A percentile compares a stretch with the other conserved stretches of the same genome.
Evolutionary conservation across 2,329 filamentous ascomycete species (phyloP).

Genomic region (Cercospora canescens): DNA sequence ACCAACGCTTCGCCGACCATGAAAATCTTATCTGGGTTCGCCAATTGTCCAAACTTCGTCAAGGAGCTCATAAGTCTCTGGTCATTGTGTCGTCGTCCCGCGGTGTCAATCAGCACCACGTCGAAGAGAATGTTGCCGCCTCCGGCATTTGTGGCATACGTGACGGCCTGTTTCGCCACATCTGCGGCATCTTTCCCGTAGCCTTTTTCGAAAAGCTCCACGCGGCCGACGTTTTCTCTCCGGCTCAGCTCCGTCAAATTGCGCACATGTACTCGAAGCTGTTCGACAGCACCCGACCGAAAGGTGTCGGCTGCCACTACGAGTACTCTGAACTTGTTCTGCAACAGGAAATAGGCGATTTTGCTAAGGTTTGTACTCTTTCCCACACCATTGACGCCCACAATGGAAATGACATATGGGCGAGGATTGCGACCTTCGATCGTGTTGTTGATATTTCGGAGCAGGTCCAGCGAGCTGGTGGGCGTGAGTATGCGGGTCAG

Average conservation of each 20-base stretch:
- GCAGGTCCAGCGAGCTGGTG: constrained; percentile 88
- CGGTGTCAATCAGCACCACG: constrained; percentile 95
- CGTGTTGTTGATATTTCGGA: constrained; percentile 84
- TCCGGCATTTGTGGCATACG: constrained; percentile 66
- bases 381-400: constrained; percentile 96
- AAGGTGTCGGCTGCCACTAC: constrained; percentile 96
- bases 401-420: constrained; percentile 96
- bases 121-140: constrained; percentile 59
- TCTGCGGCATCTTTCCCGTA: constrained; percentile 97
- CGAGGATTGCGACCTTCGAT: constrained; percentile 66
- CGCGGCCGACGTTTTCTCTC: constrained; percentile 74
- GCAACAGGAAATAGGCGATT: constrained; percentile 95
- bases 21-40: constrained; percentile 94
- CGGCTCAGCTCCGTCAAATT: constrained; percentile 87
- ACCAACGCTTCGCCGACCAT: constrained; percentile 96
- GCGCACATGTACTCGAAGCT: constrained; percentile 90
- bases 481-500: constrained; percentile 94
- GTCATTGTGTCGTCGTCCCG: constrained; percentile 92
- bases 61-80: constrained; percentile 92
- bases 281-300: constrained; percentile 93
- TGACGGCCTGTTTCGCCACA: constrained; percentile 92
- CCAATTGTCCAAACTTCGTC: constrained; percentile 96
- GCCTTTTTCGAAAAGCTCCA: constrained; percentile 94
- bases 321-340: constrained; percentile 94
- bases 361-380: constrained; percentile 98